phyloP scores from a whole-genome alignment of 441 rosid species.

The Corymbia calophylla region DNA sequence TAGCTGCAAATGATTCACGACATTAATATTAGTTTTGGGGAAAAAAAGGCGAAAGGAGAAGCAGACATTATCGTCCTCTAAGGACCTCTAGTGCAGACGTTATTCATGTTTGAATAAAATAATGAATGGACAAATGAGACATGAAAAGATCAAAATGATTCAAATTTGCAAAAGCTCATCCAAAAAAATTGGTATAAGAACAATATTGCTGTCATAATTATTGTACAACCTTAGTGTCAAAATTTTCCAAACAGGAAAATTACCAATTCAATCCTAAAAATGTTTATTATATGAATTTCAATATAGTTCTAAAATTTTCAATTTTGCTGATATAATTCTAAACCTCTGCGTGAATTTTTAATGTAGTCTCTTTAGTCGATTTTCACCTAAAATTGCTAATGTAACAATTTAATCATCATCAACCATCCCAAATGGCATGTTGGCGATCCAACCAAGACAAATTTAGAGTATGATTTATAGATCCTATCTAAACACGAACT shows the following conservation, averaged over 20 bases:
- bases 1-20: rapidly evolving
- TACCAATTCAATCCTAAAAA: too few species aligned
- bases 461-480: neutral
- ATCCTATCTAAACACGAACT: neutral
- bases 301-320: rapidly evolving
- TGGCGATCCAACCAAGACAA: rapidly evolving
- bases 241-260: too few species aligned
- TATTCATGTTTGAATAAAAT: too few species aligned
- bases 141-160: rapidly evolving
- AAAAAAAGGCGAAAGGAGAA: neutral
- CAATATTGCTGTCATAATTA: rapidly evolving
- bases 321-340: too few species aligned
- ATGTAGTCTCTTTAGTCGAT: rapidly evolving
- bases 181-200: rapidly evolving
- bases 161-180: too few species aligned
- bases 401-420: rapidly evolving
- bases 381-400: too few species aligned
- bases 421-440: neutral
- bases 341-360: too few species aligned
- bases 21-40: rapidly evolving
- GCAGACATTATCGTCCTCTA: too few species aligned
- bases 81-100: too few species aligned
- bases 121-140: too few species aligned
- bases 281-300: too few species aligned
- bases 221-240: rapidly evolving